These are phyloP conservation scores for Magnolia changhungtana DNA, from an alignment of 164 flowering plant genomes.

Conservation along the genomic window DNA sequence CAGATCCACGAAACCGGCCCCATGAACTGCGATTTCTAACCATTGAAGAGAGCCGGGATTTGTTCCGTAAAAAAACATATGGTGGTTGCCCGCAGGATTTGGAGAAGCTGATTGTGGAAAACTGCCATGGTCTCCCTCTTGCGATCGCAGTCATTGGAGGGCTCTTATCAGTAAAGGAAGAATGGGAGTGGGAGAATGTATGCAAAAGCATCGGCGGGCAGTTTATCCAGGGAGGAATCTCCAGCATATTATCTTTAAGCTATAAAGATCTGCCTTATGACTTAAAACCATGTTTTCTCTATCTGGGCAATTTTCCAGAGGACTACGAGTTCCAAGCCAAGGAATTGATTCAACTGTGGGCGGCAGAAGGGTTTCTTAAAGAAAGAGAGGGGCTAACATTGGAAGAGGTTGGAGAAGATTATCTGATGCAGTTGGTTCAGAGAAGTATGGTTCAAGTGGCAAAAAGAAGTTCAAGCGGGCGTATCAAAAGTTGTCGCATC, in stretches of 20 bases:
- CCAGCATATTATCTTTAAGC: not conserved
- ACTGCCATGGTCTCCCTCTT: not conserved
- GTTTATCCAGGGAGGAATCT: not conserved
- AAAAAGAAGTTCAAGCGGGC: not conserved
- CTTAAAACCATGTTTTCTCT: not conserved
- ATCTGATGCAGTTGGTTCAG: conserved; percentile 10
- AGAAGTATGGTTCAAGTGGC: conserved; percentile 12
- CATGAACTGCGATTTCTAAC: not conserved
- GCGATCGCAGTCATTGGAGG: not conserved
- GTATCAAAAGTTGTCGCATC: not conserved
- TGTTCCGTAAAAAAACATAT: not conserved
- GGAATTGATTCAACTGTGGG: not conserved
- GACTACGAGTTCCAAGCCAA: not conserved
- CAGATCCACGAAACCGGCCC: not conserved
- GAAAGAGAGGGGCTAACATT: not conserved
- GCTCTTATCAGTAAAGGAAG: not conserved
- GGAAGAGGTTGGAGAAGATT: conserved; percentile 17
- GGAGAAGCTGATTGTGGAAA: not conserved
- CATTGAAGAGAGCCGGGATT: not conserved
- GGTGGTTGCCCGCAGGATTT: not conserved
- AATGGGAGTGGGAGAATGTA: not conserved
- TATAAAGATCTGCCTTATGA: not conserved
- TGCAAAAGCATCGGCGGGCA: not conserved
- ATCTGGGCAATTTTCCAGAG: not conserved
- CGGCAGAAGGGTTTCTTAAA: not conserved